These are phyloP conservation scores for Ensete ventricosum DNA, from an alignment of 176 grass and related monocot genomes.

Conservation along the genomic window DNA sequence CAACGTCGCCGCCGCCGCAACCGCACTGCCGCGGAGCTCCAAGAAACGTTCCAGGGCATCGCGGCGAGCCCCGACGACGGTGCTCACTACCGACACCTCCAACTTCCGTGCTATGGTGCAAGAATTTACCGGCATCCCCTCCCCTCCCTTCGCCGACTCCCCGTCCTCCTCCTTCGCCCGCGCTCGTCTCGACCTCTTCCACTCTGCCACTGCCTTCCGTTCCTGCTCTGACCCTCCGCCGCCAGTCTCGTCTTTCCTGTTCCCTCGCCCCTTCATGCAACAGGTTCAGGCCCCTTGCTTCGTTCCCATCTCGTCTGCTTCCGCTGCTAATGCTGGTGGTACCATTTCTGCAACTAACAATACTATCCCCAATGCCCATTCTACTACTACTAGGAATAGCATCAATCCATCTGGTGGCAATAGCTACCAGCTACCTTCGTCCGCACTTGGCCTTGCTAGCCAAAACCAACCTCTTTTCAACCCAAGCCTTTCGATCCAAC, in stretches of 20 bases:
- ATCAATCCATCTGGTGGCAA: not conserved
- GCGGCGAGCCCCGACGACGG: constrained; percentile 7
- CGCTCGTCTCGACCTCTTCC: not conserved
- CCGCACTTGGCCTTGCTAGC: not conserved
- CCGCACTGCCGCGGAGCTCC: not conserved
- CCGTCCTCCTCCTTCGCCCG: not conserved
- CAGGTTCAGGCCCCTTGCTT: not conserved
- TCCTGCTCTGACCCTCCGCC: not conserved
- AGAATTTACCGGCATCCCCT: constrained; percentile 18
- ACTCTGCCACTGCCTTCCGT: not conserved
- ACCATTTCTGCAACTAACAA: not conserved
- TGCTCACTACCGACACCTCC: constrained; percentile 12
- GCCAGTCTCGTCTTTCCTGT: not conserved
- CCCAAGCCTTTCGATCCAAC: not conserved
- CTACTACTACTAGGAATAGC: not conserved
- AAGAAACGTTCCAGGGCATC: constrained; percentile 14
- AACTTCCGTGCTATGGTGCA: constrained; percentile 21
- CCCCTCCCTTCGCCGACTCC: not conserved
- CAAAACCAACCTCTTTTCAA: not conserved
- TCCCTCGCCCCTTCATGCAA: constrained; percentile 21
- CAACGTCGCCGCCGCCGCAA: not conserved
- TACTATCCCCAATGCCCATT: not conserved
- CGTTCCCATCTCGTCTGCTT: not conserved
- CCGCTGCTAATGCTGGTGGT: not conserved
- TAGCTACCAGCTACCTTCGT: not conserved